phyloP scores from a whole-genome alignment of 345 rosid genomes.

The Lenwebbia sp. region DNA sequence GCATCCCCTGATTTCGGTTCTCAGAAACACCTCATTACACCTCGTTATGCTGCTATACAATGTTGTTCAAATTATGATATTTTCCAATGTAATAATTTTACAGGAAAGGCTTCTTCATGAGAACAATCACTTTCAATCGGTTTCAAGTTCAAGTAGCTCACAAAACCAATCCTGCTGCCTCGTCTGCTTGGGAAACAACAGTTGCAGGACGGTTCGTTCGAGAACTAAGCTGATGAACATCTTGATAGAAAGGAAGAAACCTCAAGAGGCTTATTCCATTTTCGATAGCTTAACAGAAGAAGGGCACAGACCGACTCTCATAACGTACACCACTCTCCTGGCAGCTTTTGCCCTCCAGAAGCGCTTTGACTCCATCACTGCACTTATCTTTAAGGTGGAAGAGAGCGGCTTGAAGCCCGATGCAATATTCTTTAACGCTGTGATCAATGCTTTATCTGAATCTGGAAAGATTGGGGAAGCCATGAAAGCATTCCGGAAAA shows the following conservation, averaged over 20 bases:
- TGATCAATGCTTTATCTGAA: conserved; percentile 84
- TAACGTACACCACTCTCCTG: conserved; percentile 80
- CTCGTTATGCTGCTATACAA: neutral
- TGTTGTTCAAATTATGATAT: neutral
- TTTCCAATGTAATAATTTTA: neutral
- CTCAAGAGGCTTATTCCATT: conserved; percentile 62
- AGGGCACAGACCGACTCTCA: conserved; percentile 72
- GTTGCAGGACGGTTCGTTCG: conserved; percentile 68
- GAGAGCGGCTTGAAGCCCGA: conserved; percentile 68
- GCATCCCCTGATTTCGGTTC: neutral
- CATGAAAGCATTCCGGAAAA: conserved; percentile 61
- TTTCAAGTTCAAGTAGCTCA: conserved; percentile 11
- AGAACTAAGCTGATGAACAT: conserved; percentile 79
- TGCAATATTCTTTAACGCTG: conserved; percentile 81
- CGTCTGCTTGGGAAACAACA: conserved; percentile 43
- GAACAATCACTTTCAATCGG: conserved; percentile 18
- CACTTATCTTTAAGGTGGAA: conserved; percentile 60
- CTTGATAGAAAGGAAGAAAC: conserved; percentile 62
- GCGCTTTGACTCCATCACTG: conserved; percentile 46
- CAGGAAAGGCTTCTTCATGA: conserved; percentile 28
- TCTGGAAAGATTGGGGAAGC: conserved; percentile 74
- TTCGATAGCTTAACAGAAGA: conserved; percentile 57
- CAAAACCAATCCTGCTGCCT: conserved; percentile 32
- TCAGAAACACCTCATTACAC: neutral
- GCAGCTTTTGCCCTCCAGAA: conserved; percentile 59